Evolutionary conservation across 2,329 filamentous ascomycete species (phyloP), one percentile per base, ranked within the genome.

Genomic region (Trichoderma asperellum): DNA sequence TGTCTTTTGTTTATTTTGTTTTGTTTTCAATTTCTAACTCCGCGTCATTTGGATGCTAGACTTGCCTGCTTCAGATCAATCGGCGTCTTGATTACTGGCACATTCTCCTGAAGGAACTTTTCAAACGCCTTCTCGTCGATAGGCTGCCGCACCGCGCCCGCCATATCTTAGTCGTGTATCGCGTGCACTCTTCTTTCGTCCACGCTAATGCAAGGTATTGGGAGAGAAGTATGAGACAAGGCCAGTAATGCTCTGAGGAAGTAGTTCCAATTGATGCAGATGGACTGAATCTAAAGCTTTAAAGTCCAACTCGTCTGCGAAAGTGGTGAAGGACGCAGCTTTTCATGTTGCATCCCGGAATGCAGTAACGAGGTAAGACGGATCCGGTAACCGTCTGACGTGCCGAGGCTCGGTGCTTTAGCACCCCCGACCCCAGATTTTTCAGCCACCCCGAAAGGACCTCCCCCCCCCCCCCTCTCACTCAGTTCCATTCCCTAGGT

Each of bases 11-110:
- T 18, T 8, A 4, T 32, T 32, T 32, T 32, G 32, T 8, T 8
- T 32, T 2, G 21, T n/a, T 27, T 37, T 53, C 55, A 37, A 37
- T 24, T 3, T 59, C 56, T 4, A 27, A 18, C 55, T 24, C 14
- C 12, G 4, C 24, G 16, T 43, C 6, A 40, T 18, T 21, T 10
- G 8, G 14, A 32, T 18, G 52, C 27, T 56, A 34, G 32, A 47
- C 35, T 34, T 29, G 94, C 94, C 88, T 97, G 95, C 83, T 97
- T 96, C 73, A 98, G 84, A 57, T 94, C 90, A 73, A 98, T 83
- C 0, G 96, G 96, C 16, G 89, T 87, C 81, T 91, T 88, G 78
- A 99, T 94, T 76, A 91, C 87, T 2, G 93, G 93, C n/a, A 97
- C 92, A 81, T 94, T 86, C 71, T 87, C 81, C 67, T 86, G 82